A percentile compares a stretch with the other conserved stretches of the same genome.
Evolutionary conservation across 2,329 filamentous ascomycete genomes (phyloP).

Genomic region (Colletotrichum tanaceti): DNA sequence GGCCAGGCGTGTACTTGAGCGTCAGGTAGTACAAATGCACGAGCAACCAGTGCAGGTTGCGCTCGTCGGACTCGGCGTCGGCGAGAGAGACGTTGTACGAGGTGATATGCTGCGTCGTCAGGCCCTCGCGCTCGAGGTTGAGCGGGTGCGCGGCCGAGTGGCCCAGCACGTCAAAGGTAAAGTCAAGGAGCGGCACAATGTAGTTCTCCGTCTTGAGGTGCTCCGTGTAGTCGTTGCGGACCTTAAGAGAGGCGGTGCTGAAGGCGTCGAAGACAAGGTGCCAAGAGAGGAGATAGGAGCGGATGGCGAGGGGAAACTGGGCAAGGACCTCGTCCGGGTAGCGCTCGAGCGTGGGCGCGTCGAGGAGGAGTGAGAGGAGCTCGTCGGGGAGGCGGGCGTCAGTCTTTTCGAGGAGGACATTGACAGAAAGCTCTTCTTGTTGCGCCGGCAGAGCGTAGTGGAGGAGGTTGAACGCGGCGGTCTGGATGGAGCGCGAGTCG

Average conservation of each 20-base stretch:
- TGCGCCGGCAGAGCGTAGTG: conserved; percentile 80
- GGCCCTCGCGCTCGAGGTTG: conserved; percentile 76
- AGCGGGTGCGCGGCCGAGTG: conserved; percentile 79
- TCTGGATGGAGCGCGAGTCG: conserved; percentile 79
- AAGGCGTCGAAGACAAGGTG: conserved; percentile 90
- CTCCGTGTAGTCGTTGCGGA: conserved; percentile 83
- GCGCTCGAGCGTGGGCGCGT: conserved; percentile 77
- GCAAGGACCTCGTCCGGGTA: conserved; percentile 74
- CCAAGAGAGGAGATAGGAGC: conserved; percentile 90
- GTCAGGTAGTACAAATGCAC: conserved; percentile 87
- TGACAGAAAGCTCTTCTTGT: conserved; percentile 86
- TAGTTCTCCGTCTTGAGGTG: conserved; percentile 81
- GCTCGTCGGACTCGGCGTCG: conserved; percentile 71
- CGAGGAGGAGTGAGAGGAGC: conserved; percentile 83
- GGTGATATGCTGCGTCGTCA: conserved; percentile 67
- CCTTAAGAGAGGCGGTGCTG: conserved; percentile 79
- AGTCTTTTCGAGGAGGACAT: conserved; percentile 77
- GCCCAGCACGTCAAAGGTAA: conserved; percentile 86
- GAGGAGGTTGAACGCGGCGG: conserved; percentile 82
- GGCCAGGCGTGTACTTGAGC: conserved; percentile 79
- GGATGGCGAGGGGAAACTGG: conserved; percentile 75
- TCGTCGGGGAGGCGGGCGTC: conserved; percentile 83
- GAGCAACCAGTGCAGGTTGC: conserved; percentile 84
- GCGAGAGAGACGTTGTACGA: conserved; percentile 64
- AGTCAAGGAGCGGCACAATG: conserved; percentile 76